Evolutionary conservation across 345 rosid species (phyloP).

Genomic region (Jatropha curcas): DNA sequence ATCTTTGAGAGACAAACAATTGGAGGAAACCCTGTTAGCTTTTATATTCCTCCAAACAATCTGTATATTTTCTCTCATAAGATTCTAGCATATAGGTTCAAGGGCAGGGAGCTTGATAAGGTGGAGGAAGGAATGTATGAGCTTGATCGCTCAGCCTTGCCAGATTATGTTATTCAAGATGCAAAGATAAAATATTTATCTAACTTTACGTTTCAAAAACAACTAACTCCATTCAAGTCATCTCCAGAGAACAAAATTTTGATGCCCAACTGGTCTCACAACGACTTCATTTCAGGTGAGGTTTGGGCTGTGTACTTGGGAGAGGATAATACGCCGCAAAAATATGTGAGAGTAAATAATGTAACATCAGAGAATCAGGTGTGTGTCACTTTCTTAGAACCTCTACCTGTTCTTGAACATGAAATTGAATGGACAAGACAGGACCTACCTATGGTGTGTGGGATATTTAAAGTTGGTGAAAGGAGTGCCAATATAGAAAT

Average conservation of each 20-base stretch:
- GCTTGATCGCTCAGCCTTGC: constrained; percentile 22
- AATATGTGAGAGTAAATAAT: constrained; percentile 14
- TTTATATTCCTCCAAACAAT: constrained; percentile 17
- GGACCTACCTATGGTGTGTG: constrained; percentile 16
- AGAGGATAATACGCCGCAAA: constrained; percentile 11
- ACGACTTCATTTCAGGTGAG: constrained; percentile 9
- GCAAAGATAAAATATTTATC: not conserved
- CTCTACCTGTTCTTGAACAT: constrained; percentile 10
- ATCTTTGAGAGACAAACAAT: constrained; percentile 20
- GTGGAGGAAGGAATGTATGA: constrained; percentile 20
- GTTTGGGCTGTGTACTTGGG: constrained; percentile 26
- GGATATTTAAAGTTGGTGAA: constrained; percentile 18
- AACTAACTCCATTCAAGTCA: not conserved
- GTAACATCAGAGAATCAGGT: constrained; percentile 7
- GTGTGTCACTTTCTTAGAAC: constrained; percentile 22
- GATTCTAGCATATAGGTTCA: constrained; percentile 18
- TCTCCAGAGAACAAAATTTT: not conserved
- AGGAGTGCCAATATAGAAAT: constrained; percentile 6
- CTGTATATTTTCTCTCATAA: constrained; percentile 22
- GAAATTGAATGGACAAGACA: constrained; percentile 17
- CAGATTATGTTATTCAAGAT: constrained; percentile 14
- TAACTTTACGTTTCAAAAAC: not conserved
- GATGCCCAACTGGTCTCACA: constrained; percentile 1
- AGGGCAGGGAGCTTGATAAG: constrained; percentile 20
- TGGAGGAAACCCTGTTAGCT: constrained; percentile 15